These are phyloP conservation scores for Aphanomyces stellatus DNA, from an alignment of 352 stramenopile genomes.

Conservation along the genomic window DNA sequence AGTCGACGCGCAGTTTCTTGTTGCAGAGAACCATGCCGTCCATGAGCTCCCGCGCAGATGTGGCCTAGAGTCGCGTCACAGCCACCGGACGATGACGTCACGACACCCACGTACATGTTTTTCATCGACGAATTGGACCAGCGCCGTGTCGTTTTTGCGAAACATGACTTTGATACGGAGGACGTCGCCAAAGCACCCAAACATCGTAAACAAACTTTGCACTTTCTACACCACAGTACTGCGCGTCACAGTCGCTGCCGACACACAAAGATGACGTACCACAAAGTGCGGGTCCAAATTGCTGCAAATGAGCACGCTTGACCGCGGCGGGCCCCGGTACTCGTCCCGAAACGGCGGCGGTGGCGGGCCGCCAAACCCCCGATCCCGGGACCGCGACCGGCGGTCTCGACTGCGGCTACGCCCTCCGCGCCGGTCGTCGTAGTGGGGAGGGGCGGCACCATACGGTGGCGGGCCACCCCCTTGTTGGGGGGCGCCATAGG, in stretches of 20 bases:
- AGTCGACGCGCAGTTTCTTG: slow-evolving; percentile 75
- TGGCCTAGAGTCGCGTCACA: no score
- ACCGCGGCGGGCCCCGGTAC: slow-evolving; percentile 22
- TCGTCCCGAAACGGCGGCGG: no score
- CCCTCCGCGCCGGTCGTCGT: neutral
- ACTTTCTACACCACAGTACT: slow-evolving; percentile 34
- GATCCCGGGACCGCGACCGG: neutral
- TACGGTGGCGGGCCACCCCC: no score
- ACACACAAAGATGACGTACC: slow-evolving; percentile 28
- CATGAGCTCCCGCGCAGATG: slow-evolving; percentile 63
- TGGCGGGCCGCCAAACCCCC: neutral
- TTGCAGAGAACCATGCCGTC: slow-evolving; percentile 65
- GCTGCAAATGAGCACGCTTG: slow-evolving; percentile 74
- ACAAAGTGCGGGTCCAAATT: slow-evolving; percentile 61
- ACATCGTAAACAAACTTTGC: slow-evolving; percentile 67
- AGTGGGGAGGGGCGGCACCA: neutral
- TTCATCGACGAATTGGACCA: slow-evolving; percentile 74
- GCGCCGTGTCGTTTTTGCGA: slow-evolving; percentile 66
- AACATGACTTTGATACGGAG: slow-evolving; percentile 84
- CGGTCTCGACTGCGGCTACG: slow-evolving; percentile 1
- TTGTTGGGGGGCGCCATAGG: no score
- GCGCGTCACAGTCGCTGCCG: neutral
- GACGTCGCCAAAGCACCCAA: slow-evolving; percentile 77
- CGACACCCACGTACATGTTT: no score
- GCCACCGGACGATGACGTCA: no score